These are phyloP conservation scores for Naganishia sp. DNA, from an alignment of 1,284 basidiomycete genomes.

Conservation along the genomic window DNA sequence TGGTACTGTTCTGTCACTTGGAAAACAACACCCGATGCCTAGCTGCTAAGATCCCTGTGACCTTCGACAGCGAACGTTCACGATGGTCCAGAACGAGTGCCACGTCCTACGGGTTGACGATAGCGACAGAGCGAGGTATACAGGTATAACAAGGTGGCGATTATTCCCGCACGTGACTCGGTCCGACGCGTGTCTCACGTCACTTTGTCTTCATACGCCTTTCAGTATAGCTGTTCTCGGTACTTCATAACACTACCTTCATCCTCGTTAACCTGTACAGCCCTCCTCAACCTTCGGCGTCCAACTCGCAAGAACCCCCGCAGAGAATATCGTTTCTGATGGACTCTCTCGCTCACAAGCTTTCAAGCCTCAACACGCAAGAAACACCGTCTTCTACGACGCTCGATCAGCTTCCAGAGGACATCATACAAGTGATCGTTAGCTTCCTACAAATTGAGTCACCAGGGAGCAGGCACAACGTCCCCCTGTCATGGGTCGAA, in stretches of 20 bases:
- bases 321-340: no score
- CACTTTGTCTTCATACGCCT: neutral
- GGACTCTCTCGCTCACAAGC: constrained; percentile 1
- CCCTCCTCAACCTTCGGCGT: no score
- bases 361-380: neutral
- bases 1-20: no score
- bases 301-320: no score
- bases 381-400: neutral
- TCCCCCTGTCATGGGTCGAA: constrained; percentile 2
- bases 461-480: neutral
- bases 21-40: no score
- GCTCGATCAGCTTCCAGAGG: constrained; percentile 12
- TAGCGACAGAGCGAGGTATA: no score
- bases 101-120: no score
- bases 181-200: neutral
- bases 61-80: no score
- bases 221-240: neutral
- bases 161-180: neutral
- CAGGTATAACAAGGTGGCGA: neutral
- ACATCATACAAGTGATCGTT: constrained; percentile 18
- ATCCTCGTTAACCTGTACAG: no score
- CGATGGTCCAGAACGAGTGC: no score
- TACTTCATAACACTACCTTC: neutral
- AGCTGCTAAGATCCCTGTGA: no score
- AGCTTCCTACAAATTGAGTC: neutral